Evolutionary conservation across 768 basidiomycete genomes (phyloP).

Genomic region (Auriscalpium vulgare): DNA sequence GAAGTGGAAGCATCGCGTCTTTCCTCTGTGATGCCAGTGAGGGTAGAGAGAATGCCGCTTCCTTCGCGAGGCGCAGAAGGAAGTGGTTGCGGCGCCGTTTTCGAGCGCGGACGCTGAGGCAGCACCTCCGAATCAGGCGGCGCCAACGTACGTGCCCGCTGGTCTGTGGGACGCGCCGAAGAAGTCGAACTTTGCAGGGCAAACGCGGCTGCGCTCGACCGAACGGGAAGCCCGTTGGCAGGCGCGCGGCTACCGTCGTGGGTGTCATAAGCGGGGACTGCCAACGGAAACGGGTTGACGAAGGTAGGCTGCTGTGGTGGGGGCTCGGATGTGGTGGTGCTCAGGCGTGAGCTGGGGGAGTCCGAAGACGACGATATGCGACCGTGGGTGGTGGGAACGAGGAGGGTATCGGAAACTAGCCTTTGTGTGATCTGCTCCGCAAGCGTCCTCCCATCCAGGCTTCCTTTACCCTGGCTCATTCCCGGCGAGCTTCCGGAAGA

Average conservation of each 20-base stretch:
- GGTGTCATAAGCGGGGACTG: no score
- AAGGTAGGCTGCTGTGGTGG: no score
- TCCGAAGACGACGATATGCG: not conserved
- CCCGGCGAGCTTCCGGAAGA: constrained; percentile 9
- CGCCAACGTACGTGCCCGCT: no score
- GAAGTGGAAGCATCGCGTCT: not conserved
- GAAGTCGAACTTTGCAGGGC: no score
- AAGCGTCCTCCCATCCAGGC: constrained; percentile 2
- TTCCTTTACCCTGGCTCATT: constrained; percentile 6
- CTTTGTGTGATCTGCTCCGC: not conserved
- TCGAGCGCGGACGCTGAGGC: not conserved
- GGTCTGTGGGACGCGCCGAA: no score
- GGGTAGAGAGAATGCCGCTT: not conserved
- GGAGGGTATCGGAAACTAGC: not conserved
- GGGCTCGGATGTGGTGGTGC: no score
- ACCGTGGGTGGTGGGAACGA: not conserved
- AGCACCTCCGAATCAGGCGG: no score
- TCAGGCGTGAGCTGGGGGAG: no score
- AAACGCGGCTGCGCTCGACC: no score
- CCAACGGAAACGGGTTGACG: no score
- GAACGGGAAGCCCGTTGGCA: no score
- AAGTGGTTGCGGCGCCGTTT: not conserved
- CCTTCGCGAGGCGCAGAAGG: not conserved
- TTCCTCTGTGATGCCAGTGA: not conserved
- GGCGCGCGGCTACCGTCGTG: no score